These are phyloP conservation scores for Russula sp. DNA, from an alignment of 768 basidiomycete species.

Conservation along the genomic window DNA sequence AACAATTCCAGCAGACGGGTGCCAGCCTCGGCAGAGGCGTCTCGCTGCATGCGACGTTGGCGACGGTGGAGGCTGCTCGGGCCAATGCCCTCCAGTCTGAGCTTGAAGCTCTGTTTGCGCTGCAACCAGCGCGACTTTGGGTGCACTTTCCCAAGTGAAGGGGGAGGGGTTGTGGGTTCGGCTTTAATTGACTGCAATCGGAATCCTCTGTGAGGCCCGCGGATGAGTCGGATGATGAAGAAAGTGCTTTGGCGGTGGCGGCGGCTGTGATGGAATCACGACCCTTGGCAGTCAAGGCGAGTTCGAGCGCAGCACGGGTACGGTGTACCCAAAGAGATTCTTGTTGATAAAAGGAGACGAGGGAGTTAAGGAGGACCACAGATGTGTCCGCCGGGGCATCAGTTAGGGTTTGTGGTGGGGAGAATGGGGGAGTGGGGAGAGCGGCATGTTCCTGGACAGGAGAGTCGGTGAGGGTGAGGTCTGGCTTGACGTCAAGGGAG, in stretches of 20 bases:
- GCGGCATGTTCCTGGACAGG: conserved; percentile 27
- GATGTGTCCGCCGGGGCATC: conserved; percentile 38
- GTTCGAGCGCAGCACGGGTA: conserved; percentile 58
- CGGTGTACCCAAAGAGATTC: conserved; percentile 72
- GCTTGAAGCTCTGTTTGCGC: conserved; percentile 58
- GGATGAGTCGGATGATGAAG: conserved; percentile 28
- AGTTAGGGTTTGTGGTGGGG: conserved; percentile 32
- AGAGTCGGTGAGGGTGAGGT: conserved; percentile 28
- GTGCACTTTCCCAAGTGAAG: conserved; percentile 31
- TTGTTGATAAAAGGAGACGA: conserved; percentile 64
- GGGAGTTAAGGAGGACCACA: conserved; percentile 58
- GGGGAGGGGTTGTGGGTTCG: conserved; percentile 35
- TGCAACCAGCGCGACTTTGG: conserved; percentile 49
- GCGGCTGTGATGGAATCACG: conserved; percentile 32
- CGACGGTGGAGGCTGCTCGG: conserved; percentile 36
- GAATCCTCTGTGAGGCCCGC: conserved; percentile 28
- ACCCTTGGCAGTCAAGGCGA: conserved; percentile 38
- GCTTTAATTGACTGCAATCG: conserved; percentile 34
- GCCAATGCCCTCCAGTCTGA: conserved; percentile 47
- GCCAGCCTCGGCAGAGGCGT: conserved; percentile 37
- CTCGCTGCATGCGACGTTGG: conserved; percentile 33
- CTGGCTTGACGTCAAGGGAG: conserved; percentile 29
- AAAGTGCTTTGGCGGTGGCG: conserved; percentile 22
- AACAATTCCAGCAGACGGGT: conserved; percentile 64
- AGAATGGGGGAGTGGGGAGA: conserved; percentile 38